Evolutionary conservation across 2,329 filamentous ascomycete species (phyloP), one percentile per base, ranked within the genome.

Genomic region (Alternaria angustiovoidea): DNA sequence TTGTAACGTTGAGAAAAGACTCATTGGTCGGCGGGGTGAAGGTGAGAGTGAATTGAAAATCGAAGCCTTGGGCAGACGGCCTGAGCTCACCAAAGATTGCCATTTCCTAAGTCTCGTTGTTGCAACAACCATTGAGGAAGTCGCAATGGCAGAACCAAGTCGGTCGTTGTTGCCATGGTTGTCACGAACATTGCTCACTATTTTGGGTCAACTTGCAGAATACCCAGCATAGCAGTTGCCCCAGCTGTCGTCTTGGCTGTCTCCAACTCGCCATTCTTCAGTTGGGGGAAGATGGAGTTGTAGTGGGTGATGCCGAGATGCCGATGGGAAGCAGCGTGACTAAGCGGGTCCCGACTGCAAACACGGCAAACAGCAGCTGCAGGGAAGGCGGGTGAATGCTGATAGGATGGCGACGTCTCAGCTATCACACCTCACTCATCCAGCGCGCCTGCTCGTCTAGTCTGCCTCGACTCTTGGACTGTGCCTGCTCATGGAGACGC

Each of bases 401-500:
- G 54, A 43, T 52, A 51, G 51, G 46, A 36, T n/a, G 12, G 46
- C 24, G 0, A 26, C 24, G 51, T 53, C 51, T 55, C 61, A 58
- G 62, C 58, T 28, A 57, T 59, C 57, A 43, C 60, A 63, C 62
- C 59, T 58, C 65, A 63, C 55, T 41, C 52, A 53, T 52, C 56
- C 59, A 63, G 58, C 65, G 65, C 53, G 39, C 54, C 42, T 58
- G 61, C 59, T 56, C 54, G 52, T 51, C 38, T 59, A 52, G 60
- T 60, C 59, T 64, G 63, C 54, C 54, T 61, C 59, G 43, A 51
- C 51, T 47, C 58, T 64, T 66, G 67, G 66, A 70, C 60, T 64
- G 65, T 60, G 63, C 64, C 66, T 70, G 73, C 72, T 69, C 62
- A 77, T 78, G 75, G 75, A 76, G 75, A 74, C 57, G 72, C 64